phyloP scores from a whole-genome alignment of 2,329 filamentous ascomycete species.

The Neopestalotiopsis clavispora region DNA sequence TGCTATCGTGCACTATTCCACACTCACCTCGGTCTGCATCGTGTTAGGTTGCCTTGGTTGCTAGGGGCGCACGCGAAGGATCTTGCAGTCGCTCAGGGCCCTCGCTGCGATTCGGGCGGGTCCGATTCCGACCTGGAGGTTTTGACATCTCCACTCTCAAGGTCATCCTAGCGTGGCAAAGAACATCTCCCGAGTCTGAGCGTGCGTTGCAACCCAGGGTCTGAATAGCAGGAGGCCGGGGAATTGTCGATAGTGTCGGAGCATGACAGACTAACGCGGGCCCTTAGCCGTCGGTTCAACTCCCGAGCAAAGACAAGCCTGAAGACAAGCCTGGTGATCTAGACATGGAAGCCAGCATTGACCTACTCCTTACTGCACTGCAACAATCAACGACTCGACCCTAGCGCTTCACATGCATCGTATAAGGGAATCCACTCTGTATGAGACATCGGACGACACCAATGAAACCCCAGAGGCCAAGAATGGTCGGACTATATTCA shows the following conservation, averaged over 20 bases:
- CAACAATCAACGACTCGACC: not conserved
- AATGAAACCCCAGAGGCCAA: slow-evolving; percentile 6
- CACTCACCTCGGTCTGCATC: not conserved
- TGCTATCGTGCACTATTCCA: not conserved
- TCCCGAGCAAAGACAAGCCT: not conserved
- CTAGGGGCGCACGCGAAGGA: not conserved
- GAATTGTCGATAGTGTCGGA: not conserved
- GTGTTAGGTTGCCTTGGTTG: not conserved
- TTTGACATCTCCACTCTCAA: not conserved
- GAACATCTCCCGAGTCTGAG: slow-evolving; percentile 9
- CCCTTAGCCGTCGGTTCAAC: not conserved
- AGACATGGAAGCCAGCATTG: too few species aligned
- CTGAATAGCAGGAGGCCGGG: not conserved
- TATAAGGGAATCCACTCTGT: slow-evolving; percentile 8
- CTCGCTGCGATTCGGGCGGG: not conserved
- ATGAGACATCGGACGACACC: slow-evolving; percentile 5
- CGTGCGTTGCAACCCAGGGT: not conserved
- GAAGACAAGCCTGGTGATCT: not conserved
- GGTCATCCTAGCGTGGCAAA: slow-evolving; percentile 8
- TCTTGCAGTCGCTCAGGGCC: not conserved
- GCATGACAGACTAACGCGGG: not conserved
- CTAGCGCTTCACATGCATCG: slow-evolving; percentile 1
- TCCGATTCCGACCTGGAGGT: not conserved
- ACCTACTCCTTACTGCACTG: too few species aligned
- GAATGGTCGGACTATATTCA: slow-evolving; percentile 1